Evolutionary conservation across 345 rosid genomes (phyloP).

Genomic region (Brassica carinata): DNA sequence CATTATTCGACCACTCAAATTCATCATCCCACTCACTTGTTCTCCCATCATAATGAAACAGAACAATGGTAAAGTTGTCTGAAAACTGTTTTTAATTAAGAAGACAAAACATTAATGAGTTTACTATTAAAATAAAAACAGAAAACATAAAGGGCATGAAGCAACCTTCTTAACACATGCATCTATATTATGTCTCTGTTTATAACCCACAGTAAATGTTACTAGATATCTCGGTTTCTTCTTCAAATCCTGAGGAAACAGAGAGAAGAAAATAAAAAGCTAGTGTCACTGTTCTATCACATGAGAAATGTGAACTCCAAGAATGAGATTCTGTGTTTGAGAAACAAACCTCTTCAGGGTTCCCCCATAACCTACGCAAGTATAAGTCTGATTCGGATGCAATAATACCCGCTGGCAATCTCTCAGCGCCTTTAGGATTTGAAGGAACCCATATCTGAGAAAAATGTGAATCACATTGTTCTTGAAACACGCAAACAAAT

Average conservation of each 20-base stretch:
- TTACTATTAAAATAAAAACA: too few species aligned
- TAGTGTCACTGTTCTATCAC: not conserved
- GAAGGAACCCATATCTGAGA: slow-evolving; percentile 74
- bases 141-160: too few species aligned
- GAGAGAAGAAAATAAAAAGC: slow-evolving; percentile 5
- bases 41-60: too few species aligned
- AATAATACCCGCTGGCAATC: slow-evolving; percentile 80
- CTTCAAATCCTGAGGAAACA: slow-evolving; percentile 64
- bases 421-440: slow-evolving; percentile 91
- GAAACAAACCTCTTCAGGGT: slow-evolving; percentile 70
- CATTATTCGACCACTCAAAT: too few species aligned
- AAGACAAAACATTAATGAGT: too few species aligned
- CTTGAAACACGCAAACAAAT: slow-evolving; percentile 18
- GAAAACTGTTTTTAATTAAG: too few species aligned
- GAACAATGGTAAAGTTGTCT: too few species aligned
- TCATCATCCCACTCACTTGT: too few species aligned
- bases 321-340: not conserved
- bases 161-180: too few species aligned
- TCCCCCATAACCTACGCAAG: slow-evolving; percentile 89
- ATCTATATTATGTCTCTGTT: too few species aligned
- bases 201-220: slow-evolving; percentile 77
- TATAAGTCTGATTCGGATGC: slow-evolving; percentile 76
- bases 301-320: not conserved
- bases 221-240: slow-evolving; percentile 76
- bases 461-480: slow-evolving; percentile 2